Evolutionary conservation across 164 flowering plant species (phyloP).

Genomic region (Sedum album): DNA sequence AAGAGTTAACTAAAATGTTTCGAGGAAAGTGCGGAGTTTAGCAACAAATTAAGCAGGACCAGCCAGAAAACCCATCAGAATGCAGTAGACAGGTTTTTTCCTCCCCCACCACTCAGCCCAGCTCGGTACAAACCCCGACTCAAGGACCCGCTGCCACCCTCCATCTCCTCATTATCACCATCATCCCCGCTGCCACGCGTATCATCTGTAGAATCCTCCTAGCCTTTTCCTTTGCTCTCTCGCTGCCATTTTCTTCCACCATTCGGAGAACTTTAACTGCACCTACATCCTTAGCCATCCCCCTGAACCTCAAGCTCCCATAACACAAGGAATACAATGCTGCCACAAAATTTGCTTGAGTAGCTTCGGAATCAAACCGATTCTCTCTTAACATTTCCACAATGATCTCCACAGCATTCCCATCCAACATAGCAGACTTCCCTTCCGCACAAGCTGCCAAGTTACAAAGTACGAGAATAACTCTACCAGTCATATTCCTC

Average conservation of each 20-base stretch:
- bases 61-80: constrained; percentile 40
- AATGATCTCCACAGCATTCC: not conserved
- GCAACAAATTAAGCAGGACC: not conserved
- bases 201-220: constrained; percentile 50
- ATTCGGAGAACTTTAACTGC: constrained; percentile 60
- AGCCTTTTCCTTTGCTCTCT: constrained; percentile 62
- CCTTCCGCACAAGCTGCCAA: constrained; percentile 67
- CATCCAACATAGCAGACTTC: constrained; percentile 62
- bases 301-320: constrained; percentile 70
- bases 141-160: constrained; percentile 27
- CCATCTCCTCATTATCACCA: constrained; percentile 28
- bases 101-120: constrained; percentile 11
- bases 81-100: constrained; percentile 16
- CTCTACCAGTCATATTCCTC: constrained; percentile 28
- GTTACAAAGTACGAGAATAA: constrained; percentile 58
- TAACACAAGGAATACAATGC: constrained; percentile 54
- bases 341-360: constrained; percentile 44
- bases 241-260: constrained; percentile 57
- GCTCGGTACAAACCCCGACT: constrained; percentile 27
- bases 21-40: not conserved
- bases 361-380: constrained; percentile 14
- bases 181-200: constrained; percentile 36
- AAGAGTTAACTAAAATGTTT: not conserved
- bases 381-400: constrained; percentile 33
- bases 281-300: constrained; percentile 65